Percentiles rank a stretch among this genome's conserved stretches.
phyloP scores from a whole-genome alignment of 225 moss, liverwort and hornwort genomes.

The Lunularia cruciata region DNA sequence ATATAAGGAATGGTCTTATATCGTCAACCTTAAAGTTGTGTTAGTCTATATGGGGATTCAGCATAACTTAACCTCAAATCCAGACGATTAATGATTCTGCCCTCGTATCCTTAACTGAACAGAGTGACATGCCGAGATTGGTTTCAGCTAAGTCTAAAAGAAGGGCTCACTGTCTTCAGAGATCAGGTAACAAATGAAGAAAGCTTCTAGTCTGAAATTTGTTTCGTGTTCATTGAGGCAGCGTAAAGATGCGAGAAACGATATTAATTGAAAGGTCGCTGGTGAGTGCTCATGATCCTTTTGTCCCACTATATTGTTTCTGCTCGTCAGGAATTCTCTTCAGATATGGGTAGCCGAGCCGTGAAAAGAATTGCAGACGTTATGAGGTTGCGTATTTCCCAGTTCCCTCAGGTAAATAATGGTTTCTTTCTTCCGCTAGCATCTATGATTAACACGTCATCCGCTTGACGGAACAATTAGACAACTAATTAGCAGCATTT shows the following conservation, averaged over 20 bases:
- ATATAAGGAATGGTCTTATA: too few relatives aligned
- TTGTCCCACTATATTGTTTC: too few relatives aligned
- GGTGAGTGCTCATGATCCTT: not conserved
- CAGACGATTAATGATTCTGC: too few relatives aligned
- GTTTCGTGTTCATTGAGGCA: too few relatives aligned
- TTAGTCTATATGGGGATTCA: too few relatives aligned
- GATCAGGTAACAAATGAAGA: conserved; percentile 57
- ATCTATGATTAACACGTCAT: too few relatives aligned
- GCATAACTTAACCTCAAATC: too few relatives aligned
- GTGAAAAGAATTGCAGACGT: conserved; percentile 95
- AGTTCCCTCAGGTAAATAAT: conserved; percentile 69
- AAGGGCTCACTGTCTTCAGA: conserved; percentile 94
- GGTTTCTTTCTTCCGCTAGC: not conserved
- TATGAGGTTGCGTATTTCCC: conserved; percentile 69
- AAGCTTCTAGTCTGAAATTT: too few relatives aligned
- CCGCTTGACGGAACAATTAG: too few relatives aligned
- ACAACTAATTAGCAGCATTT: too few relatives aligned
- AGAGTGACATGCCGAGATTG: conserved; percentile 98
- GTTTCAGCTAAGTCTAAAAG: conserved; percentile 98
- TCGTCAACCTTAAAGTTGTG: too few relatives aligned
- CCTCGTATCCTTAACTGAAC: not conserved
- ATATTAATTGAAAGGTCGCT: not conserved
- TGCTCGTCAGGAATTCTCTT: conserved; percentile 75
- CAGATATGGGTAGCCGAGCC: conserved; percentile 97
- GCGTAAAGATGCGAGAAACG: too few relatives aligned